Percentiles rank a stretch among this genome's conserved stretches.
phyloP scores from a whole-genome alignment of 2,329 filamentous ascomycete species.

The Cadophora sp. region DNA sequence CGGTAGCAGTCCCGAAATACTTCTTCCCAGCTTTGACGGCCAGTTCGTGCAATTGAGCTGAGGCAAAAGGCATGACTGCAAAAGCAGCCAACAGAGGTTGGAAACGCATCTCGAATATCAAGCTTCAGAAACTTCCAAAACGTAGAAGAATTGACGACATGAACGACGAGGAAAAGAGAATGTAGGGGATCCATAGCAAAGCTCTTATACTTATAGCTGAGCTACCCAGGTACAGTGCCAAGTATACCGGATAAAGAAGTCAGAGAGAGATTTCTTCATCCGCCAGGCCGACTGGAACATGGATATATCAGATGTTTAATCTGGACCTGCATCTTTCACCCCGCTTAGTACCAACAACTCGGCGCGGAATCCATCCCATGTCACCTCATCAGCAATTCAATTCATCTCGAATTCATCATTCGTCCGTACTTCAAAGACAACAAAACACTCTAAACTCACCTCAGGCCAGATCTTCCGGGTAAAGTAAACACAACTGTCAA shows the following conservation, averaged over 20 bases:
- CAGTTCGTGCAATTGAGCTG: constrained; percentile 57
- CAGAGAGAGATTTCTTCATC: constrained; percentile 14
- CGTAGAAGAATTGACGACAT: background rate
- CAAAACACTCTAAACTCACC: background rate
- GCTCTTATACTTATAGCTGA: constrained; percentile 3
- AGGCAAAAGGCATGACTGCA: constrained; percentile 33
- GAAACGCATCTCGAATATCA: constrained; percentile 31
- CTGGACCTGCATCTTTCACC: constrained; percentile 25
- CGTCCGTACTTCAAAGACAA: background rate
- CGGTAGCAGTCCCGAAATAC: constrained; percentile 65
- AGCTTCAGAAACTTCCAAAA: background rate
- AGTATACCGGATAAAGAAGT: constrained; percentile 16
- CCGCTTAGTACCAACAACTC: constrained; percentile 16
- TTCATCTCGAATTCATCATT: constrained; percentile 7
- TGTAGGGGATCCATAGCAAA: background rate
- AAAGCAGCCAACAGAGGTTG: constrained; percentile 25
- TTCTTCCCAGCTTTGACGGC: constrained; percentile 61
- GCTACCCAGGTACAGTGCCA: background rate
- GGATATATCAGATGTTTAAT: constrained; percentile 17
- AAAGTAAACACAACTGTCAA: constrained; percentile 1
- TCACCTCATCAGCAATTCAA: background rate
- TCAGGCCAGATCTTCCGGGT: constrained; percentile 11
- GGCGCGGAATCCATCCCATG: background rate
- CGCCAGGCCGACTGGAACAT: constrained; percentile 14
- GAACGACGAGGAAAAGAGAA: background rate